Base-by-base conservation (phyloP, 2,329 filamentous ascomycete species). In the Leptographium wingfieldii region DNA sequence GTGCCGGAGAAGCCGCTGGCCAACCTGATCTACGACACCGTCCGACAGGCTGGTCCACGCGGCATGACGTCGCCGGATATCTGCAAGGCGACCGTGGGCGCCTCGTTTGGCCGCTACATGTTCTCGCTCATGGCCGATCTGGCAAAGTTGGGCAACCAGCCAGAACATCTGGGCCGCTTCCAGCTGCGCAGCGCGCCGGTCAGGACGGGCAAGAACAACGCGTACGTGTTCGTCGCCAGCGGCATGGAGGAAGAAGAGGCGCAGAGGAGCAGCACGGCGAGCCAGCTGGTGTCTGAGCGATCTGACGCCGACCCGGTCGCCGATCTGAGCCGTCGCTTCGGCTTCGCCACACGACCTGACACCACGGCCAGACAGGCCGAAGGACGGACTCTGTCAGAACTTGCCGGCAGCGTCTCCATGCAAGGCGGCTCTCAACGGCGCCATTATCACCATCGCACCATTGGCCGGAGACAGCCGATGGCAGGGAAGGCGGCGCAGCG, bases 181-280 rank as follows among this genome's bases (percentile, higher is more conserved):
- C 70, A 73, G 59, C 68, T 77, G 29, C 67, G 63, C 43, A 72
- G 72, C 56, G 67, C 72, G 53, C 65, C 74, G 5, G 69, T 69
- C 10, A 73, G 74, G 9, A 61, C 69, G 2, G 73, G 73, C 11
- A 76, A 73, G 62, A 74, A 73, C 33, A 72, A 71, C 58, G 72
- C 73, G 11, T 77, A 76, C 62, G 71, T 73, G 54, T 77, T 74
- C 60, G 71, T 69, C n/a, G 65, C 64, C 14, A 14, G 29, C 29
- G n/a, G 16, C 22, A 16, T 16, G 38, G 38, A 40, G 14, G 38
- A 40, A 5, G 16, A 16, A 25, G 19, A 31, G 40, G 40, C 40
- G 14, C 14, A 19, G 49, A 53, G 3, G 38, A 16, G 48, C 38
- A 40, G 38, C 38, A 16, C 14, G 38, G 38, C 38, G 5, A 16